Conservation (phyloP, 345 rosid genomes). For the Cochlearia excelsa region DNA sequence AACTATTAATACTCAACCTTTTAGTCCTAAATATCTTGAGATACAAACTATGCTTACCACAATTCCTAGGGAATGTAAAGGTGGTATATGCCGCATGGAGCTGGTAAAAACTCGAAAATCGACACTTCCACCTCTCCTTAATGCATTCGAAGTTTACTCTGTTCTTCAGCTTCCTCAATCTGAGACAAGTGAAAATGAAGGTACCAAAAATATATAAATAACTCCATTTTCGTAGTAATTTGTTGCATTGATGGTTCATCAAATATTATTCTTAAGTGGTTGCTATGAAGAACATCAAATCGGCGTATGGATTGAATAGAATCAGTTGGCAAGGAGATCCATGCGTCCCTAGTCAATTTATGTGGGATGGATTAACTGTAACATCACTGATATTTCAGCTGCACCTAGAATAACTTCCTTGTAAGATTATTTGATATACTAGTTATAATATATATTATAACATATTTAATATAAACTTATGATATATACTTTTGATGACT, state of each 20-base stretch:
- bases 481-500: conserved; percentile 1
- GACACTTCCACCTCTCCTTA: conserved; percentile 30
- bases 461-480: background rate
- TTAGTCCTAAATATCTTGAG: conserved; percentile 23
- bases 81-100: conserved; percentile 19
- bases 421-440: too few relatives aligned
- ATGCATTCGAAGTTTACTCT: conserved; percentile 26
- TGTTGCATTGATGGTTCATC: background rate
- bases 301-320: conserved; percentile 32
- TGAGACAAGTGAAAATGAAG: conserved; percentile 21
- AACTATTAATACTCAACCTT: background rate
- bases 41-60: conserved; percentile 10
- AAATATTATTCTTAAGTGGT: conserved; percentile 30
- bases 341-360: conserved; percentile 40
- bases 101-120: conserved; percentile 19
- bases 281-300: conserved; percentile 40
- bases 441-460: too few relatives aligned
- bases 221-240: background rate
- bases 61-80: conserved; percentile 5
- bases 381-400: conserved; percentile 15
- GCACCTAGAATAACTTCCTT: conserved; percentile 26
- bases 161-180: conserved; percentile 16
- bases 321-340: conserved; percentile 67
- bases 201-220: conserved; percentile 5
- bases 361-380: conserved; percentile 51